Evolutionary conservation across 1,284 basidiomycete genomes (phyloP).

Genomic region (Sparassis latifolia): DNA sequence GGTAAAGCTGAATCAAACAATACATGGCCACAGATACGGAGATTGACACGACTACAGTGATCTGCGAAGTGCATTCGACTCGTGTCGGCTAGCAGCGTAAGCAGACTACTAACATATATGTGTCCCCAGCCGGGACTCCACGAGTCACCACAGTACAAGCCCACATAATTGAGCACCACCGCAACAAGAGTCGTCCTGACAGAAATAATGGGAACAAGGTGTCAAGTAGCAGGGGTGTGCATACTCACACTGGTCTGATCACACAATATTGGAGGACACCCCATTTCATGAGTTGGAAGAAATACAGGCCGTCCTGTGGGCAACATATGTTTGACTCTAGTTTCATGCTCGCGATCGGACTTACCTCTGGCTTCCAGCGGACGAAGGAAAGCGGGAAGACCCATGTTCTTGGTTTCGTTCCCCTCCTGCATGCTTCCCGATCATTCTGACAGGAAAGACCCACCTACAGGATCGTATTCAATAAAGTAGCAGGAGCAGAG

Average conservation of each 20-base stretch:
- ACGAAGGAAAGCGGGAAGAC: conserved; percentile 59
- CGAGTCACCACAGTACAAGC: conserved; percentile 66
- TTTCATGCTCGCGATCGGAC: conserved; percentile 5
- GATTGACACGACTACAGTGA: conserved; percentile 56
- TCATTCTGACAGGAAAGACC: conserved; percentile 53
- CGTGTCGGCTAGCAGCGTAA: background rate
- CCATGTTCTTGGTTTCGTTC: conserved; percentile 53
- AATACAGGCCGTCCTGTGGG: conserved; percentile 58
- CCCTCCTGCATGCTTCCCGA: conserved; percentile 32
- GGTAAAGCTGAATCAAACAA: conserved; percentile 71
- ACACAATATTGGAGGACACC: conserved; percentile 78
- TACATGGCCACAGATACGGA: conserved; percentile 82
- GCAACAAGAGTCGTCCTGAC: conserved; percentile 56
- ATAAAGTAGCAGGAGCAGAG: too few species aligned
- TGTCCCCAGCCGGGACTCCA: conserved; percentile 70
- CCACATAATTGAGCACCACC: conserved; percentile 57
- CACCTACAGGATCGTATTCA: conserved; percentile 14
- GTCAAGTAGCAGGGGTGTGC: background rate
- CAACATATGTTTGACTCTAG: background rate
- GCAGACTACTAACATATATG: conserved; percentile 43
- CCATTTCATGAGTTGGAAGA: conserved; percentile 77
- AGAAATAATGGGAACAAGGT: background rate
- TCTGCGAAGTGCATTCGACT: conserved; percentile 29
- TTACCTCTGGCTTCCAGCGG: conserved; percentile 53
- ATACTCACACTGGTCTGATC: conserved; percentile 39